Conservation (phyloP, 352 stramenopile genomes). For the Peronosclerospora sorghi region DNA sequence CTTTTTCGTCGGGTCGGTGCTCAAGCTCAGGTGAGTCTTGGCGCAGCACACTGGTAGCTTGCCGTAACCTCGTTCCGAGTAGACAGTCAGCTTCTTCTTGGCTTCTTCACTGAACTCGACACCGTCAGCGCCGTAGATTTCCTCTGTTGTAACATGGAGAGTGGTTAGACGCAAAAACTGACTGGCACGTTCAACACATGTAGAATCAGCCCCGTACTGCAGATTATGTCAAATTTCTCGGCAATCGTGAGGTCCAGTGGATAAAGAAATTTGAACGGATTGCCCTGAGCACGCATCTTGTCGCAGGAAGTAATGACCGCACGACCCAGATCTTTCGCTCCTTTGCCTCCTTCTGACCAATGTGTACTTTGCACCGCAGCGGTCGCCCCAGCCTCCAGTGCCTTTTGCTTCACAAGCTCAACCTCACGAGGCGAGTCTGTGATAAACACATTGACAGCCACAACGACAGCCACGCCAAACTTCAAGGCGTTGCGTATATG, state of each 20-base stretch:
- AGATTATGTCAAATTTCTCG: constrained; percentile 94
- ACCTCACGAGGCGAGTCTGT: constrained; percentile 83
- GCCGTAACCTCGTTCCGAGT: constrained; percentile 61
- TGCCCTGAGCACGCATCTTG: constrained; percentile 55
- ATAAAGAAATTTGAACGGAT: constrained; percentile 94
- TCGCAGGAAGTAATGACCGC: constrained; percentile 90
- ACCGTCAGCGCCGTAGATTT: constrained; percentile 94
- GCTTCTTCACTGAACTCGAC: constrained; percentile 92
- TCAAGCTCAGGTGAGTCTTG: constrained; percentile 98
- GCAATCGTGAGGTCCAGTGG: constrained; percentile 84
- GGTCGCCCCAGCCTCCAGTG: constrained; percentile 88
- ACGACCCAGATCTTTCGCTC: constrained; percentile 85
- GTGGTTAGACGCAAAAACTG: no score
- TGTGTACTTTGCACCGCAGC: constrained; percentile 93
- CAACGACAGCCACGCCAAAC: constrained; percentile 94
- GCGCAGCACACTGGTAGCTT: constrained; percentile 93
- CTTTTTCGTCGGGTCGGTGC: constrained; percentile 88
- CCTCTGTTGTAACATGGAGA: constrained; percentile 31
- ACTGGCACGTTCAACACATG: no score
- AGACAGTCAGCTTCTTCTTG: constrained; percentile 90
- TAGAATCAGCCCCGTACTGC: constrained; percentile 83
- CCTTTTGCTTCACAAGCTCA: constrained; percentile 86
- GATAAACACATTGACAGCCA: constrained; percentile 86
- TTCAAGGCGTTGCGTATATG: constrained; percentile 94
- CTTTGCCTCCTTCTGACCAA: constrained; percentile 61